A percentile compares a stretch with the other conserved stretches of the same genome.
Conservation (phyloP, 169 alveolate species). For the Plasmodium coatneyi region DNA sequence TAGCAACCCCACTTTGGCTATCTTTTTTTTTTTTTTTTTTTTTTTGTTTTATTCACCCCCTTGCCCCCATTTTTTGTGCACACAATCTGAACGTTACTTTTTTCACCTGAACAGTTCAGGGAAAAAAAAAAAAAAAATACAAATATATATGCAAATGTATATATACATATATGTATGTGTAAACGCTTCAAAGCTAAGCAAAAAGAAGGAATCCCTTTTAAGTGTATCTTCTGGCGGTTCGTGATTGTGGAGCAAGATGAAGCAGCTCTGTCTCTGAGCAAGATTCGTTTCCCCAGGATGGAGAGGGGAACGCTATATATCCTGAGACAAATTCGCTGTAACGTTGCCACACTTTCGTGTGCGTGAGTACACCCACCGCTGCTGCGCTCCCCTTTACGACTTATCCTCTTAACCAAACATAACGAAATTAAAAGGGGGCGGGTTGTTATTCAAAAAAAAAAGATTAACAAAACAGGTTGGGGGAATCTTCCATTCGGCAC, state of each 20-base stretch:
- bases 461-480: not conserved
- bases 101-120: slow-evolving; percentile 4
- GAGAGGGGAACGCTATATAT: not conserved
- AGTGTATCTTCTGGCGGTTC: not conserved
- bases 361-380: not conserved
- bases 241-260: not conserved
- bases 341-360: not conserved
- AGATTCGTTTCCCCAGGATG: not conserved
- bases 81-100: slow-evolving; percentile 1
- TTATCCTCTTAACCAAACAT: not conserved
- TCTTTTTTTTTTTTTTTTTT: not conserved
- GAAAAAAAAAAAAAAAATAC: not conserved
- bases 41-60: not conserved
- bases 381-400: not conserved
- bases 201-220: not conserved
- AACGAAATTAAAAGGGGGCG: not conserved
- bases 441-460: not conserved
- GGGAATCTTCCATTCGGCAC: not conserved
- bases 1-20: not conserved
- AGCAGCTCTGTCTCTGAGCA: not conserved
- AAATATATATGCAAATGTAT: not conserved
- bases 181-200: not conserved
- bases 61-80: not conserved
- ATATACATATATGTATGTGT: not conserved
- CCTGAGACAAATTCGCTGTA: not conserved